Evolutionary conservation across 345 rosid species (phyloP).

Genomic region (Murraya koenigii): DNA sequence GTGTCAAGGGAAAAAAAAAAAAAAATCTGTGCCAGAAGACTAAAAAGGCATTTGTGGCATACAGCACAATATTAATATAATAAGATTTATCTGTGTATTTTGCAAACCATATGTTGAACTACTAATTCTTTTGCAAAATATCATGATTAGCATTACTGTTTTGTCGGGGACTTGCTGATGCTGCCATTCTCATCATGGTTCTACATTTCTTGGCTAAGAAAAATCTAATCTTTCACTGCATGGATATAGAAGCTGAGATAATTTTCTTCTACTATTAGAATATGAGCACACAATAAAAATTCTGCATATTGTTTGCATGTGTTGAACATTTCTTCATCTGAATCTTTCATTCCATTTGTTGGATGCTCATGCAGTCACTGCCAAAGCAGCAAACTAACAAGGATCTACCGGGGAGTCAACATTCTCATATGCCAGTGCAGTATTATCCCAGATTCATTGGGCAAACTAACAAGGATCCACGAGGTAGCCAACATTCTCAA

Average conservation of each 20-base stretch:
- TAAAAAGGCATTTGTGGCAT: background rate
- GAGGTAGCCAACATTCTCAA: background rate
- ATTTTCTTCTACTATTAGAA: background rate
- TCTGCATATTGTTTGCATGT: background rate
- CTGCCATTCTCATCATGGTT: background rate
- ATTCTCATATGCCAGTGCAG: background rate
- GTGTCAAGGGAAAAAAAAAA: background rate
- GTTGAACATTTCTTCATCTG: background rate
- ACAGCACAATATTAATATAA: background rate
- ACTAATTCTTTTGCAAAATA: background rate
- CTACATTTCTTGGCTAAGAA: background rate
- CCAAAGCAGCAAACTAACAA: conserved; percentile 9
- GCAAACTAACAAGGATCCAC: background rate
- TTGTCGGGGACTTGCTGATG: background rate
- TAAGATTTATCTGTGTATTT: background rate
- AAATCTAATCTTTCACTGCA: background rate
- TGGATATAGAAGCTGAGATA: background rate
- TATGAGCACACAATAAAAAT: background rate
- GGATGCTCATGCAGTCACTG: conserved; percentile 11
- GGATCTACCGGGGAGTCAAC: background rate
- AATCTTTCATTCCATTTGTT: background rate
- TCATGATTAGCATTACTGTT: background rate
- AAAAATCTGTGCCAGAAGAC: background rate
- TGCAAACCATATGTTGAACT: background rate
- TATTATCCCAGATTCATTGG: background rate